These are phyloP conservation scores for Fusarium caatingaense DNA, from an alignment of 2,329 filamentous ascomycete genomes.

Conservation along the genomic window DNA sequence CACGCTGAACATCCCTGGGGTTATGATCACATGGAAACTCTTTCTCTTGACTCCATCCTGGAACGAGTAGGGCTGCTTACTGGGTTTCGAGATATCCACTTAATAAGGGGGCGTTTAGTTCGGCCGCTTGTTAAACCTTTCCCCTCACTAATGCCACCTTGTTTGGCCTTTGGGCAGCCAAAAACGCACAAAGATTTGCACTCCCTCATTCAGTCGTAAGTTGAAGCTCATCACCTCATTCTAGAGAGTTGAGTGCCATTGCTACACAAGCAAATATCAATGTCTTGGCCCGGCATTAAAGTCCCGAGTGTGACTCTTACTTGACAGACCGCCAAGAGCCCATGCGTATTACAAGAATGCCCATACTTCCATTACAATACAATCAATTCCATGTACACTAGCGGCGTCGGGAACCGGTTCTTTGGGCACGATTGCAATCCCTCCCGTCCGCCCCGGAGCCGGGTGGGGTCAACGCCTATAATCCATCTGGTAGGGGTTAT, in stretches of 20 bases:
- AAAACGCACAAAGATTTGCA: conserved; percentile 19
- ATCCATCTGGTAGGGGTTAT: background rate
- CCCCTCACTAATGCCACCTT: conserved; percentile 47
- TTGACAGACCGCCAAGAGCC: conserved; percentile 16
- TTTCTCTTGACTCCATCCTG: conserved; percentile 20
- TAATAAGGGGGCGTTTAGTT: conserved; percentile 39
- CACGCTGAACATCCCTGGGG: conserved; percentile 3
- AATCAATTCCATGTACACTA: conserved; percentile 1
- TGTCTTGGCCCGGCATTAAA: conserved; percentile 37
- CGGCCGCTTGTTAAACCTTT: conserved; percentile 12
- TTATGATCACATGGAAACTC: conserved; percentile 41
- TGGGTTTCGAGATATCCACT: conserved; percentile 34
- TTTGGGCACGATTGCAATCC: conserved; percentile 23
- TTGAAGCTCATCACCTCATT: conserved; percentile 10
- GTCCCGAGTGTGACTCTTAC: conserved; percentile 35
- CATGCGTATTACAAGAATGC: background rate
- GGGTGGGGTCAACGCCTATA: conserved; percentile 2
- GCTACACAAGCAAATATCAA: conserved; percentile 3
- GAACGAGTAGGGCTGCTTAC: conserved; percentile 35
- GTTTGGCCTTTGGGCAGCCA: conserved; percentile 41
- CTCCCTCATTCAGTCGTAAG: background rate
- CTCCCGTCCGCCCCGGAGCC: conserved; percentile 24
- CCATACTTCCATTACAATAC: background rate
- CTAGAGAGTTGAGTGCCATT: background rate
- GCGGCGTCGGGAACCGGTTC: conserved; percentile 23